Evolutionary conservation across 192 early-diverging fungal genomes (phyloP).

Genomic region (Physocladia obscura): DNA sequence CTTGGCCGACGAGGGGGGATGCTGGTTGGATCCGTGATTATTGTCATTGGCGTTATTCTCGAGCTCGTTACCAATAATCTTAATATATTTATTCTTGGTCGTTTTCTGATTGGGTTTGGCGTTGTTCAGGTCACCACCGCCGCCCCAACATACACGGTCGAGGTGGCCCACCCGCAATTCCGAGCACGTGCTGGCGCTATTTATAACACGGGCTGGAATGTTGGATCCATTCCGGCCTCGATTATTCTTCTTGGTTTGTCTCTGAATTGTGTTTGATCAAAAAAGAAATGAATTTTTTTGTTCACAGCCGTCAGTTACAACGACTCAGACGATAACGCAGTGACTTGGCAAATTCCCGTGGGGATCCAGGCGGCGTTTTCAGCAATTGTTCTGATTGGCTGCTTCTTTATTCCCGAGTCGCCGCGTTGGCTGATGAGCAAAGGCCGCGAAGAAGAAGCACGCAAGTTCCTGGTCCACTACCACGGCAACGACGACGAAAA

Average conservation of each 20-base stretch:
- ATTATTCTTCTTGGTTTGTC: slow-evolving; percentile 23
- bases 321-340: not conserved
- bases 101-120: slow-evolving; percentile 42
- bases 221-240: slow-evolving; percentile 36
- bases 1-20: not conserved
- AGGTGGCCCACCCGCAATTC: slow-evolving; percentile 41
- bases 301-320: too few relatives aligned
- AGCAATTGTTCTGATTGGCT: slow-evolving; percentile 48
- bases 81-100: slow-evolving; percentile 28
- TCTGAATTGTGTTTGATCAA: too few relatives aligned
- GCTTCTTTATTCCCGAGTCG: slow-evolving; percentile 67
- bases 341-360: slow-evolving; percentile 61
- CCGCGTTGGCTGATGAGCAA: slow-evolving; percentile 81
- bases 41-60: not conserved
- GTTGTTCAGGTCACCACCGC: slow-evolving; percentile 34
- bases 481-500: slow-evolving; percentile 53
- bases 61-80: not conserved
- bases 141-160: slow-evolving; percentile 39
- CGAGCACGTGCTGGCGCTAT: slow-evolving; percentile 37
- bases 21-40: not conserved
- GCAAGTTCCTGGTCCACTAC: slow-evolving; percentile 63
- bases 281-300: too few relatives aligned
- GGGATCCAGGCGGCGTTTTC: slow-evolving; percentile 53
- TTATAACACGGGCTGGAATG: slow-evolving; percentile 46
- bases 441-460: slow-evolving; percentile 68